Evolutionary conservation across 2,329 filamentous ascomycete genomes (phyloP), one percentile per base, ranked within the genome.

Genomic region (Ustulina deusta): DNA sequence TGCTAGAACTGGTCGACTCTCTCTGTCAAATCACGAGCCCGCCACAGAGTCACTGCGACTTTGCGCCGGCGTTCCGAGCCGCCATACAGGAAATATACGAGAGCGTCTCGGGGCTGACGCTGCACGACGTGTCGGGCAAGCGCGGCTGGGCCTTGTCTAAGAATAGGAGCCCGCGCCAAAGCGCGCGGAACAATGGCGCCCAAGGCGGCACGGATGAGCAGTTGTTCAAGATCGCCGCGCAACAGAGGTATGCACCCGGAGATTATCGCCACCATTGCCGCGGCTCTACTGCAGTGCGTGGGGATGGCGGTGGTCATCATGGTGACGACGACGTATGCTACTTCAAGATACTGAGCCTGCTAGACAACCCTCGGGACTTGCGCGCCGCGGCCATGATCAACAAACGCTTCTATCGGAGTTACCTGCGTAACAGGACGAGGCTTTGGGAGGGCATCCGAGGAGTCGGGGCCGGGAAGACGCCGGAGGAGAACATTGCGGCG

Each of bases 41-140:
- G 0, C 80, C 83, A 0, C 79, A 82, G 0, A 75, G 79, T 49
- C 78, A 80, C 32, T 87, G 85, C 71, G 85, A 87, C 64, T 84
- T 84, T 7, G 80, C 81, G 5, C 80, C 83, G 1, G 75, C 81
- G 0, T 85, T 87, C 59, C 80, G 83, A 9, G 77, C 78, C 4
- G 81, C 83, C 6, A 77, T 87, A 10, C 82, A 79, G 29, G 84
- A 87, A 65, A 82, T 87, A 1, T 85, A 82, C 64, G 85, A 85
- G 61, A 86, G 84, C 61, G 79, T 87, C 2, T 74, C 76, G 6
- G 85, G 85, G 0, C 68, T 87, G 4, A 86, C 83, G 1, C 77
- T 87, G 0, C 77, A 80, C 52, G 84, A 87, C 34, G 80, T 86
- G 0, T 83, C 81, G 17, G 83, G 84, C 0, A 79, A 79, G 44